phyloP scores from a whole-genome alignment of 2,329 filamentous ascomycete genomes.

The Neonectria punicea region DNA sequence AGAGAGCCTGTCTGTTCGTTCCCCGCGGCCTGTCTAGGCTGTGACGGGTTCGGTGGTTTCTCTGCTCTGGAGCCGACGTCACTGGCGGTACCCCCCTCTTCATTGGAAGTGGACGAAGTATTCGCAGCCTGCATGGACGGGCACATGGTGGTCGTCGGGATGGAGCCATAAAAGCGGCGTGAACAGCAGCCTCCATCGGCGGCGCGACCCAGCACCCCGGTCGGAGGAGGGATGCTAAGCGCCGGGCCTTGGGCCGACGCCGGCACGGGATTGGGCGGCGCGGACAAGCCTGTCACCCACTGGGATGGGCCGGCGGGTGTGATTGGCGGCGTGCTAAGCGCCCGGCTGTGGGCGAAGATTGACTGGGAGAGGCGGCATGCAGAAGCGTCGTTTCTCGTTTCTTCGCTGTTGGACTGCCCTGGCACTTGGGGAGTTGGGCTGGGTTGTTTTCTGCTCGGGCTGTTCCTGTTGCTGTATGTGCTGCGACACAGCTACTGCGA shows the following conservation, averaged over 20 bases:
- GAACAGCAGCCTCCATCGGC: constrained; percentile 15
- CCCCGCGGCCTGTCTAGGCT: not conserved
- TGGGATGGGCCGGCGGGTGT: constrained; percentile 36
- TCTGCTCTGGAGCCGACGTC: not conserved
- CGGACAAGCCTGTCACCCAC: constrained; percentile 47
- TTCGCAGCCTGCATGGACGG: not conserved
- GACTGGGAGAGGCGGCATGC: constrained; percentile 36
- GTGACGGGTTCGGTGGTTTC: not conserved
- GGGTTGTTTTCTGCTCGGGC: constrained; percentile 23
- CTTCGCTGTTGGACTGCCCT: constrained; percentile 13
- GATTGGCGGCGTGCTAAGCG: constrained; percentile 51
- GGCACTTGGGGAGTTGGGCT: constrained; percentile 14
- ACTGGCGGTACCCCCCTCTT: constrained; percentile 5
- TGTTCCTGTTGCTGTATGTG: constrained; percentile 19
- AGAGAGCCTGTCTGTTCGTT: not conserved
- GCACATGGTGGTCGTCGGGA: not conserved
- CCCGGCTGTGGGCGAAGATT: constrained; percentile 43
- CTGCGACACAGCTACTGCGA: constrained; percentile 42
- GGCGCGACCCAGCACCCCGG: constrained; percentile 43
- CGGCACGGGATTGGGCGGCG: constrained; percentile 43
- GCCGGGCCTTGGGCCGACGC: constrained; percentile 41
- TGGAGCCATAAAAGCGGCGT: constrained; percentile 37
- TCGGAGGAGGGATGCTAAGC: constrained; percentile 44
- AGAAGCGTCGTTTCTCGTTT: constrained; percentile 35
- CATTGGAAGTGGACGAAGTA: not conserved